Percentiles rank a stretch among this genome's conserved stretches.
Evolutionary conservation across 495 filamentous ascomycete genomes (phyloP).

Genomic region (Podospora pseudoanserina): DNA sequence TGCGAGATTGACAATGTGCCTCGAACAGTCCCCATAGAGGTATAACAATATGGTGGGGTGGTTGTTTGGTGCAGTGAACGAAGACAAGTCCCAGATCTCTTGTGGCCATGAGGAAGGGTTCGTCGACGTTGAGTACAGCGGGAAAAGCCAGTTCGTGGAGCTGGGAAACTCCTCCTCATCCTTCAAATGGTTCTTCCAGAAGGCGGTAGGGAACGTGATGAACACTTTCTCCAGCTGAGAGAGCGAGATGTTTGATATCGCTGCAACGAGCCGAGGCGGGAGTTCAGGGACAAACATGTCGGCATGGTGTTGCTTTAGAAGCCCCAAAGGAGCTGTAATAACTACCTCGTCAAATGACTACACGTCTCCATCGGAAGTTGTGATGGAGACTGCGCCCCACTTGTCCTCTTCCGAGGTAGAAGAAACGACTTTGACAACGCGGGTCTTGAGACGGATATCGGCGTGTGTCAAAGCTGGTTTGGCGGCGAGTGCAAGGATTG

Average conservation of each 20-base stretch:
- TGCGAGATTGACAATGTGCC: slow-evolving; percentile 41
- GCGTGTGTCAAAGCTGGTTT: too few relatives aligned
- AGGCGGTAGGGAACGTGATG: slow-evolving; percentile 73
- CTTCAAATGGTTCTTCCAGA: slow-evolving; percentile 40
- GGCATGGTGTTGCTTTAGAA: slow-evolving; percentile 69
- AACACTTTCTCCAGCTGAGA: slow-evolving; percentile 89
- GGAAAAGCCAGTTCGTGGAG: slow-evolving; percentile 69
- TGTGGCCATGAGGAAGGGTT: slow-evolving; percentile 72
- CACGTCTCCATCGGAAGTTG: too few relatives aligned
- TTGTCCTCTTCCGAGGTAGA: too few relatives aligned
- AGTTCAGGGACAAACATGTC: slow-evolving; percentile 67
- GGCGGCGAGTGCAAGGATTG: too few relatives aligned
- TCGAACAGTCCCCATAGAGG: slow-evolving; percentile 64
- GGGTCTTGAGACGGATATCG: too few relatives aligned
- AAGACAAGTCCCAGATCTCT: slow-evolving; percentile 72
- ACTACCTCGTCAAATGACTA: slow-evolving; percentile 75
- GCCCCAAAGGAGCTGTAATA: slow-evolving; percentile 80
- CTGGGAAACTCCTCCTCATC: slow-evolving; percentile 37
- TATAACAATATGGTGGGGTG: slow-evolving; percentile 97
- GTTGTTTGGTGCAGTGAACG: slow-evolving; percentile 51
- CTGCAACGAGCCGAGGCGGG: slow-evolving; percentile 59
- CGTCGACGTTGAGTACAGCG: slow-evolving; percentile 53
- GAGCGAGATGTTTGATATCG: slow-evolving; percentile 77
- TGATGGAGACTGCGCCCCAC: too few relatives aligned
- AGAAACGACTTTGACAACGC: too few relatives aligned